These are phyloP conservation scores for Calocybe gambosa DNA, from an alignment of 1,284 basidiomycete species.

Conservation along the genomic window DNA sequence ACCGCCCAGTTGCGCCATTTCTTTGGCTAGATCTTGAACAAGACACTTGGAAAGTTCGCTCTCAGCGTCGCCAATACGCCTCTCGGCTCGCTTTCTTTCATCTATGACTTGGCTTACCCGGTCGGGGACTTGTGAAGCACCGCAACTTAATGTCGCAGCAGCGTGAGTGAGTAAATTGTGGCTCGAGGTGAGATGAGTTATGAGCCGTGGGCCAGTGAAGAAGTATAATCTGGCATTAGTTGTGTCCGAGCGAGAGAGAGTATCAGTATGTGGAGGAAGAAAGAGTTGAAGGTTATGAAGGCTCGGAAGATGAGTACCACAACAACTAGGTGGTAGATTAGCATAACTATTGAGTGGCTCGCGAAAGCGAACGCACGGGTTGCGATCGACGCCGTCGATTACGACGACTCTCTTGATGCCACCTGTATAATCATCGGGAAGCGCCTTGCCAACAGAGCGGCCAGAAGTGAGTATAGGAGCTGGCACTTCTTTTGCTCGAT, in stretches of 20 bases:
- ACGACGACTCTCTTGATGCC: constrained; percentile 78
- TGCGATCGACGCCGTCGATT: constrained; percentile 78
- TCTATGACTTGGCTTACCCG: constrained; percentile 67
- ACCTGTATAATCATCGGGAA: constrained; percentile 67
- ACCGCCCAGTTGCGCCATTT: constrained; percentile 23
- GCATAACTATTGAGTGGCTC: constrained; percentile 2
- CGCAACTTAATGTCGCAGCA: constrained; percentile 60
- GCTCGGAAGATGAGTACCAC: constrained; percentile 78
- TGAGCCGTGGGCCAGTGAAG: constrained; percentile 71
- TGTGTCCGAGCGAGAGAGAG: constrained; percentile 49
- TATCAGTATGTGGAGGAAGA: constrained; percentile 59
- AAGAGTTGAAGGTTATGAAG: constrained; percentile 70
- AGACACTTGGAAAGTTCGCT: constrained; percentile 60
- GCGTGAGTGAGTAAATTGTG: constrained; percentile 51
- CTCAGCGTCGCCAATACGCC: constrained; percentile 60
- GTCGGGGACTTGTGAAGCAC: constrained; percentile 55
- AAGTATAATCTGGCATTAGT: constrained; percentile 74
- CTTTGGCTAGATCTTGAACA: constrained; percentile 37
- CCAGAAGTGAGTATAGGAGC: constrained; percentile 36
- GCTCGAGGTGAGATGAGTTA: constrained; percentile 51
- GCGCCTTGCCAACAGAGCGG: constrained; percentile 45
- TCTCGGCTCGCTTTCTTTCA: constrained; percentile 55
- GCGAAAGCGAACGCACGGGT: constrained; percentile 46
- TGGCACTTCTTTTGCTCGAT: constrained; percentile 30
- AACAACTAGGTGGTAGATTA: constrained; percentile 51